phyloP scores from a whole-genome alignment of 164 flowering plant species.

The Nymphaea thermarum region DNA sequence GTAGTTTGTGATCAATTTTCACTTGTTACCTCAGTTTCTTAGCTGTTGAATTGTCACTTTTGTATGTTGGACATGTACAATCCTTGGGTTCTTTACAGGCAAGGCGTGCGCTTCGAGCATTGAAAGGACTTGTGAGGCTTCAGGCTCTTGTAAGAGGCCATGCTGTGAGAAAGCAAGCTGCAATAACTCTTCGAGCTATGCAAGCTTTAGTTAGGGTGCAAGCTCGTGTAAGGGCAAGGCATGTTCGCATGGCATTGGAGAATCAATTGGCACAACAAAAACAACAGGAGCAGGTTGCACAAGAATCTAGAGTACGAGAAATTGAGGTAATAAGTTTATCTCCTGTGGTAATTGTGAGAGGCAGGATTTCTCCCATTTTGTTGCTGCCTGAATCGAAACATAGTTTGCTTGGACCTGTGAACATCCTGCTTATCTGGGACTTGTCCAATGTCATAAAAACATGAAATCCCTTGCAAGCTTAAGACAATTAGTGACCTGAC shows the following conservation, averaged over 20 bases:
- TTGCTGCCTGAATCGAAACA: too few relatives aligned
- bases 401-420: too few relatives aligned
- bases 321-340: conserved; percentile 40
- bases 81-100: conserved; percentile 37
- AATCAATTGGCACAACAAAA: conserved; percentile 59
- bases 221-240: conserved; percentile 96
- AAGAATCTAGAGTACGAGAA: conserved; percentile 74
- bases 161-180: conserved; percentile 99
- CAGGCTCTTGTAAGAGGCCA: conserved; percentile 98
- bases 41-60: neutral
- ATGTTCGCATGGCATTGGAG: conserved; percentile 90
- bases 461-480: too few relatives aligned
- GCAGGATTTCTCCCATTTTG: too few relatives aligned
- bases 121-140: conserved; percentile 93
- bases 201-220: conserved; percentile 99
- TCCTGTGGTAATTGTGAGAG: too few relatives aligned
- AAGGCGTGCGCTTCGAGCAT: conserved; percentile 86
- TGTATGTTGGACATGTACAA: neutral
- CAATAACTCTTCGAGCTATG: conserved; percentile 94
- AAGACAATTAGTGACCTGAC: too few relatives aligned
- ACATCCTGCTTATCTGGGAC: too few relatives aligned
- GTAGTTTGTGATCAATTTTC: neutral
- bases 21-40: neutral
- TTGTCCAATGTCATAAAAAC: too few relatives aligned
- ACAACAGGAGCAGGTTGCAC: conserved; percentile 60